These are phyloP conservation scores for Hyphodiscus sp. DNA, from an alignment of 2,329 filamentous ascomycete species.

Conservation along the genomic window DNA sequence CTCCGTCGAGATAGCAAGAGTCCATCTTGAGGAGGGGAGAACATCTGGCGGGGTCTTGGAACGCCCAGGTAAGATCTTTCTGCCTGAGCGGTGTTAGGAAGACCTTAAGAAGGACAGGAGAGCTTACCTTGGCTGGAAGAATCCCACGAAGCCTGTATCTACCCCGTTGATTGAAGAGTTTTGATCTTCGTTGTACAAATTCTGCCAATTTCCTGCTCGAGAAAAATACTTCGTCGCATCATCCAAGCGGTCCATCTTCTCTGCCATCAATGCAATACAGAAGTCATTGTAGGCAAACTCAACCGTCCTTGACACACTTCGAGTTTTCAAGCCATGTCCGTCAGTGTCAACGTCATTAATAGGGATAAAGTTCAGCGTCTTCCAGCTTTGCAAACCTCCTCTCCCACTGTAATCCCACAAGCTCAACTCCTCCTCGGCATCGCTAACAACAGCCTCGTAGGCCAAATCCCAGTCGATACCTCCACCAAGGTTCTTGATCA, in stretches of 20 bases:
- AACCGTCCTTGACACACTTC: constrained; percentile 63
- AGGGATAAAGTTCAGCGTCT: constrained; percentile 61
- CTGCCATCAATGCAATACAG: constrained; percentile 54
- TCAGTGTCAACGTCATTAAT: constrained; percentile 56
- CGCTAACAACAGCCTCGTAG: constrained; percentile 63
- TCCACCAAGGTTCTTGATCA: constrained; percentile 55
- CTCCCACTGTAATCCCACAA: constrained; percentile 51
- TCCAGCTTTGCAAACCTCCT: constrained; percentile 66
- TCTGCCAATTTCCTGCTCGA: constrained; percentile 46
- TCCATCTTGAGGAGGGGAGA: not conserved
- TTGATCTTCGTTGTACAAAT: constrained; percentile 51
- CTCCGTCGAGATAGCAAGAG: constrained; percentile 23
- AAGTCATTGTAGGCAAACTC: constrained; percentile 75
- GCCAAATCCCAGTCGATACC: constrained; percentile 61
- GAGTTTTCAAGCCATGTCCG: constrained; percentile 60
- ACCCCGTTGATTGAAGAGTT: constrained; percentile 42
- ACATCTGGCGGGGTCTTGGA: not conserved
- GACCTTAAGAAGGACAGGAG: constrained; percentile 28
- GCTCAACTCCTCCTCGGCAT: constrained; percentile 40
- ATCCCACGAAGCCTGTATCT: constrained; percentile 59
- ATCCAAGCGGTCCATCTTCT: constrained; percentile 42
- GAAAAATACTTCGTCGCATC: constrained; percentile 34
- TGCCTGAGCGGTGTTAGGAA: not conserved
- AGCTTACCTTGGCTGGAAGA: constrained; percentile 60
- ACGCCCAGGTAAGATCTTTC: not conserved